Conservation (phyloP, 306 rosid genomes). For the Vicia villosa region DNA sequence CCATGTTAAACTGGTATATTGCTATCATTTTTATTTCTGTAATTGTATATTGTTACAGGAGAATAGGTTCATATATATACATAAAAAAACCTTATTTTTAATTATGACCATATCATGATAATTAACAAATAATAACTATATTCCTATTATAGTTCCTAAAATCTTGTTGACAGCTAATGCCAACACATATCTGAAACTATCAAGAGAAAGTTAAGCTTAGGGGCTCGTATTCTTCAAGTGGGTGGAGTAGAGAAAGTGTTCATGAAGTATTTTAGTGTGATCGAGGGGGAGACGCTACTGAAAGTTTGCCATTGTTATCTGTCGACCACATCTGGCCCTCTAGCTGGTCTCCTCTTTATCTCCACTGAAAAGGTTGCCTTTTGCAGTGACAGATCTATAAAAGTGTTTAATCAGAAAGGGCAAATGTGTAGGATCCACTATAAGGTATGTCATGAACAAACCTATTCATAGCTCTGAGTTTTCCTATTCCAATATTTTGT, state of each 20-base stretch:
- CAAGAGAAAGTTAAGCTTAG: slow-evolving; percentile 48
- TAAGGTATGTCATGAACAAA: slow-evolving; percentile 23
- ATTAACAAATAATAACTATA: too few relatives aligned
- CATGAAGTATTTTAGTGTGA: slow-evolving; percentile 46
- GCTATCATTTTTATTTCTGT: too few relatives aligned
- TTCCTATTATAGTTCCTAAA: too few relatives aligned
- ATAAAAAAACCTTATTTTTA: too few relatives aligned
- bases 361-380: slow-evolving; percentile 73
- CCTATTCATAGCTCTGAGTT: slow-evolving; percentile 11
- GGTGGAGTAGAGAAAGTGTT: too few relatives aligned
- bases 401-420: slow-evolving; percentile 51
- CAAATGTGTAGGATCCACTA: slow-evolving; percentile 41
- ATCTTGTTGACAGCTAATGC: too few relatives aligned
- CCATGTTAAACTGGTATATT: too few relatives aligned
- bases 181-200: not conserved
- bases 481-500: not conserved
- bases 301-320: slow-evolving; percentile 62
- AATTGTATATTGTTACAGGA: too few relatives aligned
- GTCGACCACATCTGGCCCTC: slow-evolving; percentile 78
- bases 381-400: slow-evolving; percentile 75
- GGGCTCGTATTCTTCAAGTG: slow-evolving; percentile 56
- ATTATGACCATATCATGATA: too few relatives aligned
- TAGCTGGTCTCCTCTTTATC: slow-evolving; percentile 73
- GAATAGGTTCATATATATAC: too few relatives aligned
- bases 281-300: slow-evolving; percentile 57